Base-by-base conservation (phyloP, 768 basidiomycete genomes). In the Amanita exitialis region DNA sequence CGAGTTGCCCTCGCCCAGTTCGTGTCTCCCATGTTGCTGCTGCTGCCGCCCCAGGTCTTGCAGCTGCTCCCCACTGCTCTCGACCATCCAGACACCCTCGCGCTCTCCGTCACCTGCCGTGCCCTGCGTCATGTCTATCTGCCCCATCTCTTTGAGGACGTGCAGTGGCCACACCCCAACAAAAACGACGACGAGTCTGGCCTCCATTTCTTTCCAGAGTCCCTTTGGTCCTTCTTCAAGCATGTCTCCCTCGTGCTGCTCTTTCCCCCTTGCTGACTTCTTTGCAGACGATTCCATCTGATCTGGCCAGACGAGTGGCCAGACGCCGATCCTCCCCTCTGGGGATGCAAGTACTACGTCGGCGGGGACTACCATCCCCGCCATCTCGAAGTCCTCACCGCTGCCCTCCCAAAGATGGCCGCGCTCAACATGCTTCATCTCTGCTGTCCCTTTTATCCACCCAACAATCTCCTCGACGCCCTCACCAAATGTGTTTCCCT, bases 281-380 rank as follows among this genome's bases (percentile, higher is more conserved):
- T 42, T 21, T 20, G n/a, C n/a, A 72, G 72, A 54, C 61, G 57
- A 20, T 66, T 73, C 32, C 58, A 62, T 46, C 56, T 74, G 3
- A 60, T 67, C 37, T 74, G 72, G 72, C 72, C 72, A 9, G 72
- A 72, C 53, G 66, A 71, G 44, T 72, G 72, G 72, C 67, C 68
- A 3, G 72, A 74, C 44, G 56, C 67, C 9, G 58, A 60, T 4
- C 71, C 69, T 6, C 69, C 70, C 1, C 62, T 64, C n/a, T 70
- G 66, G 66, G 71, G 69, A 36, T 64, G 66, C 47, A 64, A 62
- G 39, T 66, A 63, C 51, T 65, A 65, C 32, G 49, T 60, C 10
- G 62, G 64, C 1, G 69, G 69, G 4, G 63, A 65, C 46, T 68
- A 69, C 35, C 56, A 62, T 37, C 69, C 69, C 32, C 61, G 62